Conservation (phyloP, 768 basidiomycete species). For the Termitomyces sp. region DNA sequence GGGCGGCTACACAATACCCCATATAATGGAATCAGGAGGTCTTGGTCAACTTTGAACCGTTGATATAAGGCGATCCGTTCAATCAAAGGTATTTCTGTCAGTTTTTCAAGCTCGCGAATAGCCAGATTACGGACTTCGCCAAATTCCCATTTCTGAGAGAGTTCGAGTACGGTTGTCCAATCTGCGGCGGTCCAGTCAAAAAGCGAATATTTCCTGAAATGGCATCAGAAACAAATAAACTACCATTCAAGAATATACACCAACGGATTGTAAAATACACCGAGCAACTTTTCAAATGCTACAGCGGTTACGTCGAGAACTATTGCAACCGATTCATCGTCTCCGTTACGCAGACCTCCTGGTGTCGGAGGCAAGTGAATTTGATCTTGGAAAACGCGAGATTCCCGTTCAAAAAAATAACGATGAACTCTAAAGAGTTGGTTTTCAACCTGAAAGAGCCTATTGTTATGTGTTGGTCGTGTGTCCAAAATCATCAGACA, state of each 20-base stretch:
- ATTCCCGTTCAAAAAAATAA: constrained; percentile 64
- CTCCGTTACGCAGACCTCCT: constrained; percentile 29
- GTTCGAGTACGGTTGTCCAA: constrained; percentile 52
- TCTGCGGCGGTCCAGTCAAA: constrained; percentile 46
- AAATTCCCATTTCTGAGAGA: constrained; percentile 48
- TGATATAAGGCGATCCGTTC: constrained; percentile 48
- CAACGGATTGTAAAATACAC: constrained; percentile 57
- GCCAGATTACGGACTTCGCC: constrained; percentile 42
- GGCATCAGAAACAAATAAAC: background rate
- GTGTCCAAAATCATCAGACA: constrained; percentile 12
- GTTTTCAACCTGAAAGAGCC: constrained; percentile 45
- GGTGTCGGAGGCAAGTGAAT: constrained; percentile 27
- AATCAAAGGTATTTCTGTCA: constrained; percentile 3
- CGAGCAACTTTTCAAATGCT: constrained; percentile 45
- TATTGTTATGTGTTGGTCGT: background rate
- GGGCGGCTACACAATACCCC: constrained; percentile 46
- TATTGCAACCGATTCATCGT: constrained; percentile 37
- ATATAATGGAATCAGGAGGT: constrained; percentile 50
- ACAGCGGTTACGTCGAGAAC: constrained; percentile 30
- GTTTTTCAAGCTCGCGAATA: constrained; percentile 31
- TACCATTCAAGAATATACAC: constrained; percentile 6
- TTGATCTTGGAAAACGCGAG: constrained; percentile 38
- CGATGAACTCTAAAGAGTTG: constrained; percentile 54
- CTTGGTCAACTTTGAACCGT: constrained; percentile 40
- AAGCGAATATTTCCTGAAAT: constrained; percentile 47